Evolutionary conservation across 768 basidiomycete genomes (phyloP), one percentile per base, ranked within the genome.

Genomic region (Kwoniella sp.): DNA sequence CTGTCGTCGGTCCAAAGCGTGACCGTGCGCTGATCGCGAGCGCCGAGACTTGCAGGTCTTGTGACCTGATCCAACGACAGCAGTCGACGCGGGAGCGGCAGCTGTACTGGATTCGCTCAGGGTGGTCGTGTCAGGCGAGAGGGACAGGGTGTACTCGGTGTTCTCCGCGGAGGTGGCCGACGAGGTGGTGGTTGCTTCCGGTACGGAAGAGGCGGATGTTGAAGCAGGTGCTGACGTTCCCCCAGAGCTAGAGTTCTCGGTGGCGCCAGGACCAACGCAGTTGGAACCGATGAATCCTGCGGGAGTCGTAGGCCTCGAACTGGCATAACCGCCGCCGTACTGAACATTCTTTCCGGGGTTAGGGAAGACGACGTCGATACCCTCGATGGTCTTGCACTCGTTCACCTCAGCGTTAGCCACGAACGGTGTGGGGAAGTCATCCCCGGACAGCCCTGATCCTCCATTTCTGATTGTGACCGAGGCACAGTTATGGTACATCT

Each of bases 401-500:
- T 69, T 71, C 27, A 65, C 63, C 22, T 33, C 49, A 41, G 61
- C 67, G 39, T 73, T 73, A 40, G 71, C 71, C 28, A 73, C 67
- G 49, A 73, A 73, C 15, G 72, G 72, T 3, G 66, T 46, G 20
- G 72, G 72, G 44, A 46, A 57, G 37, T 64, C 64, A 46, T 54
- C 33, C 5, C 23, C 32, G 33, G 42, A 43, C 15, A 71, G 37
- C n/a, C 70, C 70, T 11, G 60, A 56, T 27, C 70, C 72, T 19
- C 70, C 69, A 32, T 62, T 57, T 6, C 57, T 54, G 38, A 73
- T 61, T 11, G 63, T 67, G 20, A 73, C 67, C 3, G 60, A 50
- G 3, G 72, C 72, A 37, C 72, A 73, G 48, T 73, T 71, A 46
- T 70, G 65, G 50, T 61, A 67, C 65, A 67, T 67, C 28, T 73